Percentiles rank a stretch among this genome's conserved stretches.
These are phyloP conservation scores for Suhomyces wounanorum DNA, from an alignment of 1,139 yeast genomes.

Conservation along the genomic window DNA sequence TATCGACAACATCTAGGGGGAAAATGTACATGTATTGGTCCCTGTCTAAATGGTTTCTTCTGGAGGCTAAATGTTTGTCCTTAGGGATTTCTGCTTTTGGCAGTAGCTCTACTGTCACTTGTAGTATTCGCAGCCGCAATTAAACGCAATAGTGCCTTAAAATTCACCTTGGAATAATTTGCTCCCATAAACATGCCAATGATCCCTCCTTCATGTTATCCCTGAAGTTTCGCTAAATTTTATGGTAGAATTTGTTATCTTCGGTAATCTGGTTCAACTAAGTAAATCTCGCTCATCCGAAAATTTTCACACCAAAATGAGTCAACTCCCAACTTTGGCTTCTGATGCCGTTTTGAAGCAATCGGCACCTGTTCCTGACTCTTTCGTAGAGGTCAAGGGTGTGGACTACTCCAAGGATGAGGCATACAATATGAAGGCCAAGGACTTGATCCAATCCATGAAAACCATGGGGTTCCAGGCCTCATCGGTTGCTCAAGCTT, in stretches of 20 bases:
- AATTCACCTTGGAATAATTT: background rate
- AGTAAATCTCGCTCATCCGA: slow-evolving; percentile 2
- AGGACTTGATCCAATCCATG: slow-evolving; percentile 80
- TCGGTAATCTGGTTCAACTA: background rate
- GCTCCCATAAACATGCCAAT: background rate
- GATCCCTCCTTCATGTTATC: too few species aligned
- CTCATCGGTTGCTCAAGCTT: slow-evolving; percentile 78
- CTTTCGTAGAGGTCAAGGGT: slow-evolving; percentile 76
- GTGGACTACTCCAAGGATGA: slow-evolving; percentile 79
- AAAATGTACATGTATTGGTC: too few species aligned
- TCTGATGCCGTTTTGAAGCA: slow-evolving; percentile 88
- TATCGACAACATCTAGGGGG: too few species aligned
- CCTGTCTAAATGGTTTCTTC: too few species aligned
- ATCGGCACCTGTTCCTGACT: slow-evolving; percentile 83
- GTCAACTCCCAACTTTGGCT: slow-evolving; percentile 59
- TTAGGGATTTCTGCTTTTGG: background rate
- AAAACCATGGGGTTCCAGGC: slow-evolving; percentile 98
- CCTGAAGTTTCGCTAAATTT: background rate
- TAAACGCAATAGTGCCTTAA: background rate
- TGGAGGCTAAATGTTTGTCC: too few species aligned
- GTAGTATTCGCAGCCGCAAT: background rate
- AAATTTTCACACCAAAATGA: slow-evolving; percentile 11
- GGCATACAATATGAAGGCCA: slow-evolving; percentile 72
- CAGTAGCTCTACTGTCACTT: background rate
- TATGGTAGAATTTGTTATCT: background rate